Evolutionary conservation across 305 asterid genomes (phyloP), one percentile per base, ranked within the genome.

Genomic region (Plantago lanceolata): DNA sequence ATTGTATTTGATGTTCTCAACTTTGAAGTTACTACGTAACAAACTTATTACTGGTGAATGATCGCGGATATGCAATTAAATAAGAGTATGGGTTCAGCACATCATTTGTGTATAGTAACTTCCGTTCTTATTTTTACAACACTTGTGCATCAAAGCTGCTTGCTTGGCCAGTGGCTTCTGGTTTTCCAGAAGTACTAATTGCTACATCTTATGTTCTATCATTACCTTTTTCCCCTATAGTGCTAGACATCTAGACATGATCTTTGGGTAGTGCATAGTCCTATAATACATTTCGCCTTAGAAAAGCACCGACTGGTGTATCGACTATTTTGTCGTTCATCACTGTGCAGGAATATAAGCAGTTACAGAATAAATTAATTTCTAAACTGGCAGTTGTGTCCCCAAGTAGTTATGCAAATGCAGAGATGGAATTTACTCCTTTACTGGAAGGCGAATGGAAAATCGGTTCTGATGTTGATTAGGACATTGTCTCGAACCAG

Each of bases 51-150:
- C 19, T 53, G 35, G 16, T 6, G 18, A 20, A 53, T 21, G 35
- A 51, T 14, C 57, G 19, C 18, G 57, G 57, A n/a, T 12, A 21
- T 52, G 17, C 58, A 21, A 53, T 53, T 13, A 53, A 53, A 1
- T n/a, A 18, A 19, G 28, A 9, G 15, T 53, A 33, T 53, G 24
- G 57, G 59, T 17, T 18, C 26, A 33, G 9, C 4, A 53, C 61
- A 48, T 65, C 51, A 64, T 4, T 43, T 64, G 54, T 54, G 37
- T 66, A 48, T 56, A 31, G 35, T 61, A 19, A 37, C 3, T 47
- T 54, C 44, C 26, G 52, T 64, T 49, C 26, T 9, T 56, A 31
- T 54, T 61, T 59, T 51, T 49, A 35, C 8, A n/a, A 37, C 20
- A 52, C 19, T 59, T 59, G 66, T 21, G 37, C 37, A 1, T 53